Base-by-base conservation (phyloP, 495 filamentous ascomycete genomes). In the Xylaria longipes region DNA sequence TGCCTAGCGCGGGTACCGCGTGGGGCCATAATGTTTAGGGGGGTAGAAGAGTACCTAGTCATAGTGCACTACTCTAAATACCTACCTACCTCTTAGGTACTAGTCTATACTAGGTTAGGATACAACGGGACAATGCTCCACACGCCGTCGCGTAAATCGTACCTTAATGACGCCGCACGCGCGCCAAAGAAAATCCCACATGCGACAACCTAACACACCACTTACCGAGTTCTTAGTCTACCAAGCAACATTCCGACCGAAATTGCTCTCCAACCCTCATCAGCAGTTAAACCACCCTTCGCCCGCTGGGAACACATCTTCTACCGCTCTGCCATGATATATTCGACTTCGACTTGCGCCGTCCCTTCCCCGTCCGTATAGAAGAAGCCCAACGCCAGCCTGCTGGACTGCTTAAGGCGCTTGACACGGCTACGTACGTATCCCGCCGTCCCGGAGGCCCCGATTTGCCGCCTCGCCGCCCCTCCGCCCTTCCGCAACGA, bases 401-500 rank as follows among this genome's bases (percentile, higher is more conserved):
- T 41, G 15, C 56, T 8, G 22, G 29, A 54, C 63, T 39, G 48
- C 22, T 33, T 5, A 20, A 56, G 48, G 46, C 27, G 33, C 31
- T 56, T 22, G 68, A 22, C 68, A 58, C 22, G 48, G 35, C 48
- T 17, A 50, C 48, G 33, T 20, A 57, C 56, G 39, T 31, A 43
- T 48, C 25, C 25, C 20, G 37, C 60, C 15, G 25, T 12, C 46
- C 48, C 12, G 22, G 22, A 58, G 37, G 31, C 35, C 35, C 35
- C 50, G 33, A 58, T 39, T 48, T 12, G 31, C 48, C 11, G 20
- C 56, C 54, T 39, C 31, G 27, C 50, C 52, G 8, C 54, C 41
- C 12, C 22, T 43, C 50, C 7, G 5, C 5, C 33, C n/a, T 20
- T 17, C 60, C 22, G 33, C 56, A 68, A 52, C 64, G 69, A 90